These are phyloP conservation scores for Colletotrichum trifolii DNA, from an alignment of 2,329 filamentous ascomycete species.

Conservation along the genomic window DNA sequence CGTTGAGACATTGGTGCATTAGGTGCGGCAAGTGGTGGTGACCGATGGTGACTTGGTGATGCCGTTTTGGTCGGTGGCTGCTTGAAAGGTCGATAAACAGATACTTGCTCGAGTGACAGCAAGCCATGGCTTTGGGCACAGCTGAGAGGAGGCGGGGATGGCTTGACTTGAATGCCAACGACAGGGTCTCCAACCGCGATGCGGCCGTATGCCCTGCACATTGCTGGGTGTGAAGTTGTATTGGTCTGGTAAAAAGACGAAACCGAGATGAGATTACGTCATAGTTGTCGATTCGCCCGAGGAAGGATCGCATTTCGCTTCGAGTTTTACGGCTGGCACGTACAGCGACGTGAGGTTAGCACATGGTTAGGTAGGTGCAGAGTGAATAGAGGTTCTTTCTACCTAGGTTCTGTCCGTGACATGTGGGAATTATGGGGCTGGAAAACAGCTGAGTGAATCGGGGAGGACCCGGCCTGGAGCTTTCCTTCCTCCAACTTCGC, in stretches of 20 bases:
- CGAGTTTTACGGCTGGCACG: too few species aligned
- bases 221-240: too few species aligned
- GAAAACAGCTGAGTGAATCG: background rate
- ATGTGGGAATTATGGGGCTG: background rate
- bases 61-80: slow-evolving; percentile 3
- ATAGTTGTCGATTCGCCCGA: too few species aligned
- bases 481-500: background rate
- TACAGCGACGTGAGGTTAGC: too few species aligned
- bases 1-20: slow-evolving; percentile 9
- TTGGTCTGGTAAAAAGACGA: too few species aligned
- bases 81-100: background rate
- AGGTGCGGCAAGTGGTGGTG: slow-evolving; percentile 18
- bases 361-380: too few species aligned
- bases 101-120: too few species aligned
- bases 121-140: background rate
- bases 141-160: slow-evolving; percentile 26
- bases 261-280: too few species aligned
- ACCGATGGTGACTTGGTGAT: background rate
- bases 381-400: too few species aligned
- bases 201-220: background rate
- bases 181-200: background rate
- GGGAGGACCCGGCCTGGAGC: background rate
- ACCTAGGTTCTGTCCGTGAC: too few species aligned
- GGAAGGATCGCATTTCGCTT: too few species aligned
- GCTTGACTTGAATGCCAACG: slow-evolving; percentile 15